Base-by-base conservation (phyloP, 768 basidiomycete species). In the Tylopilus plumbeoviolaceoides region DNA sequence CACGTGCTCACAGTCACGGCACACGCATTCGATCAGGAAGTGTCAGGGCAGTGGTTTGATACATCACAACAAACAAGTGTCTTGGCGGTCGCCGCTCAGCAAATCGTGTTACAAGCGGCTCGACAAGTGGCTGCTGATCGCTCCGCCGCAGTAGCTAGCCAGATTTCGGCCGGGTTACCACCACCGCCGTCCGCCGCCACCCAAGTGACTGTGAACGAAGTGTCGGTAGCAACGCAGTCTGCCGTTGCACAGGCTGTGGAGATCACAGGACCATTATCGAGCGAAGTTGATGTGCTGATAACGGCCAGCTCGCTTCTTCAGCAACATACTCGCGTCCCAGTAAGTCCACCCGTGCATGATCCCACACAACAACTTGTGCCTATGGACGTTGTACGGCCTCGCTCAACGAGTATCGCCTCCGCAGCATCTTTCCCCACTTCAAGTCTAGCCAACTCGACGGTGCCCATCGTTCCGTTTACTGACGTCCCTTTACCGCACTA, bases 231-330 rank as follows among this genome's bases (percentile, higher is more conserved):
- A 44, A 80, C 90, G 23, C 84, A 89, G 63, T 79, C 85, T 15
- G 90, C 89, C 18, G 89, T 92, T 54, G 91, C 89, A 31, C 81
- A 85, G 63, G 90, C 90, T 36, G 89, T 92, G 36, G 86, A 85
- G 63, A 81, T 84, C 65, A 82, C 83, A 38, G 87, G 87, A 28
- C 80, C 83, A 15, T 68, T 78, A 39, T 86, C 87, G 33, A 88
- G 83, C 49, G 89, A 89, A 62, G 84, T 91, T 47, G 88, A 91
- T 60, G 87, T 91, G 58, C 77, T 91, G 61, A 83, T 87, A 62
- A 83, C 87, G 4, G 87, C 89, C 38, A 76, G 71, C 56, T 73
- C 76, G 41, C 70, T 81, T 47, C 72, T 79, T 25, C 75, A 76
- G 54, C 77, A 77, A 46, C 75, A 78, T 51, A 71, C 67, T 43